Conservation (phyloP, 495 filamentous ascomycete species). For the Rusavskia elegans region DNA sequence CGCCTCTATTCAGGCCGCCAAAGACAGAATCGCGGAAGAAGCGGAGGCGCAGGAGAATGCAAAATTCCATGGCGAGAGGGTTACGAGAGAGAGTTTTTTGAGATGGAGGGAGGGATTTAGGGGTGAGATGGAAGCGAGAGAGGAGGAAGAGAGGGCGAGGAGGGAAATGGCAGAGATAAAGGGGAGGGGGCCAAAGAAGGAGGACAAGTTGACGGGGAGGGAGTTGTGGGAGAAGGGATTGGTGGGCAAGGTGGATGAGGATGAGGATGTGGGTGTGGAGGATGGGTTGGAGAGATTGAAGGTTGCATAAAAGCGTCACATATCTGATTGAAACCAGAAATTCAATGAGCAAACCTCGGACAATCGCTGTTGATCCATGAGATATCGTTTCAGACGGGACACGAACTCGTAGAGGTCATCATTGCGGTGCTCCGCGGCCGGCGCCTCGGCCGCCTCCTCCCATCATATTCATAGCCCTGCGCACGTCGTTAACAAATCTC, state of each 20-base stretch:
- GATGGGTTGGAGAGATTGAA: conserved; percentile 5
- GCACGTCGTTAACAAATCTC: background rate
- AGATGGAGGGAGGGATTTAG: conserved; percentile 68
- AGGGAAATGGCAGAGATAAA: conserved; percentile 64
- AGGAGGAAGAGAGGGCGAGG: conserved; percentile 40
- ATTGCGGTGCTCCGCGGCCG: background rate
- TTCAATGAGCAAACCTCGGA: no score
- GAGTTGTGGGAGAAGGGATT: conserved; percentile 77
- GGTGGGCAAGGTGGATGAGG: conserved; percentile 52
- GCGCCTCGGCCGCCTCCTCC: conserved; percentile 1
- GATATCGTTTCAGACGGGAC: no score
- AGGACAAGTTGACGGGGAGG: conserved; percentile 59
- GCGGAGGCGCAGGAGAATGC: conserved; percentile 85
- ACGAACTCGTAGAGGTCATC: background rate
- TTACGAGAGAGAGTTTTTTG: conserved; percentile 70
- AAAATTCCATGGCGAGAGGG: conserved; percentile 85
- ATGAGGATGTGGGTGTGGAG: conserved; percentile 8
- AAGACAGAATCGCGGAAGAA: conserved; percentile 49
- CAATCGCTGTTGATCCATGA: no score
- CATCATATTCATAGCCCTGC: conserved; percentile 4
- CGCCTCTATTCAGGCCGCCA: conserved; percentile 38
- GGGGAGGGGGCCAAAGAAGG: conserved; percentile 56
- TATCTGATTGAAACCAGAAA: no score
- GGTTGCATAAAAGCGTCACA: background rate
- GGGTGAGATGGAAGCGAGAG: conserved; percentile 61